Evolutionary conservation across 2,329 filamentous ascomycete genomes (phyloP), one percentile per base, ranked within the genome.

Genomic region (Diaporthe sp.): DNA sequence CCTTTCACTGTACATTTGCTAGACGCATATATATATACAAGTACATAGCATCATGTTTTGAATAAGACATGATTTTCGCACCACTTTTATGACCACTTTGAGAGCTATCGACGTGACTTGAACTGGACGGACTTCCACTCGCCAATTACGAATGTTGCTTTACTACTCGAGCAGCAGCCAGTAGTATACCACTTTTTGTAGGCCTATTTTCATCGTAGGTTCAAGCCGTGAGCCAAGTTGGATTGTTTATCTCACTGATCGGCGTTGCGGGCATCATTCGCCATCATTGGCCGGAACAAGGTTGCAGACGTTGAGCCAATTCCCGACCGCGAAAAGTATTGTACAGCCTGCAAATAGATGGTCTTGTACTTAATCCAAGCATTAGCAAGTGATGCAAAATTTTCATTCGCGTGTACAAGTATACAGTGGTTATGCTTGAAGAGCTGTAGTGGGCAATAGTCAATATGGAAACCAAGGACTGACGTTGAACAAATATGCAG

Each of bases 1-100:
- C 17, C 6, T 31, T 73, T 73, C 47, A 42, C n/a, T 73, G 71
- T 73, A 73, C 31, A 65, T 73, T 44, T 73, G 58, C 71, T 73
- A 65, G 71, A 73, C 0, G 47, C 71, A 65, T 61, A 61, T 44
- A 65, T 10, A 49, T n/a, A 65, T 65, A 31, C 42, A n/a, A 39
- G 37, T 53, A 55, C 58, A 63, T 37, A 51, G 20, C 37, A 31
- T 63, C 49, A 28, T 72, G 57, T 53, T 31, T 39, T 15, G 22
- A 68, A 53, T 68, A 20, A 15, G 42, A 4, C n/a, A 34, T 68
- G 65, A 68, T 53, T 12, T 42, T 68, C 20, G 12, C 13, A 53
- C 20, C 7, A 34, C 2, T n/a, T 28, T 7, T 15, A 28, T 20
- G 13, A 39, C 4, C 22, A 17, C 8, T 8, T 17, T 20, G 3